A percentile compares a stretch with the other conserved stretches of the same genome.
Evolutionary conservation across 371 early-diverging fungal genomes (phyloP).

Genomic region (Rhizopus stolonifer): DNA sequence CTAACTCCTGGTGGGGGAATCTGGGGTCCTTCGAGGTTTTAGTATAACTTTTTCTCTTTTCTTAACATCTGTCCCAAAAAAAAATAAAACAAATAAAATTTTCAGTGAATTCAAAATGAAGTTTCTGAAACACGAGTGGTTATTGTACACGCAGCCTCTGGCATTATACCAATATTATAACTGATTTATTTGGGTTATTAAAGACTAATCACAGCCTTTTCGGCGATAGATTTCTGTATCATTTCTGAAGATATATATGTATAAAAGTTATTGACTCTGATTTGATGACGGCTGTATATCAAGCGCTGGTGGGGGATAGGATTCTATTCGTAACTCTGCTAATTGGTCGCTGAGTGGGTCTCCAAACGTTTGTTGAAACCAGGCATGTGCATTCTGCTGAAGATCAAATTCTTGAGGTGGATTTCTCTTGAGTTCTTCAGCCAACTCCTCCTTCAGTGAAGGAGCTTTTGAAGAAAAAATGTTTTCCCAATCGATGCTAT

Average conservation of each 20-base stretch:
- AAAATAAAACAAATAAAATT: background rate
- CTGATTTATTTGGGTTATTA: no score
- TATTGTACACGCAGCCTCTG: no score
- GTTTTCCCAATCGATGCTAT: slow-evolving; percentile 83
- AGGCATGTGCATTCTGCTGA: background rate
- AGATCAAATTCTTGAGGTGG: slow-evolving; percentile 6
- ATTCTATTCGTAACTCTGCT: background rate
- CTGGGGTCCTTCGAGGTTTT: slow-evolving; percentile 1
- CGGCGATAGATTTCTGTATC: no score
- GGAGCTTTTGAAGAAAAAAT: slow-evolving; percentile 34
- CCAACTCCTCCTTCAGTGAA: slow-evolving; percentile 27
- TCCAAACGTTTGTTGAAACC: background rate
- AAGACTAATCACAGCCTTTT: no score
- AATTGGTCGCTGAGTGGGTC: background rate
- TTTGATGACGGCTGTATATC: no score
- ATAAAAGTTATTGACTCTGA: no score
- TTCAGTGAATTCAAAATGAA: no score
- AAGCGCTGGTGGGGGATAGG: background rate
- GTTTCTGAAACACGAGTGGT: no score
- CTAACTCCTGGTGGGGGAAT: background rate
- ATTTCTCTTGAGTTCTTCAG: slow-evolving; percentile 33
- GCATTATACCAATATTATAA: no score
- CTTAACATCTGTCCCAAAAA: background rate
- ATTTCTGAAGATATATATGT: no score
- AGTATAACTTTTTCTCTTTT: background rate